Percentiles rank a stretch among this genome's conserved stretches.
These are phyloP conservation scores for Leishmania braziliensis DNA, from an alignment of 208 protist genomes.

Conservation along the genomic window DNA sequence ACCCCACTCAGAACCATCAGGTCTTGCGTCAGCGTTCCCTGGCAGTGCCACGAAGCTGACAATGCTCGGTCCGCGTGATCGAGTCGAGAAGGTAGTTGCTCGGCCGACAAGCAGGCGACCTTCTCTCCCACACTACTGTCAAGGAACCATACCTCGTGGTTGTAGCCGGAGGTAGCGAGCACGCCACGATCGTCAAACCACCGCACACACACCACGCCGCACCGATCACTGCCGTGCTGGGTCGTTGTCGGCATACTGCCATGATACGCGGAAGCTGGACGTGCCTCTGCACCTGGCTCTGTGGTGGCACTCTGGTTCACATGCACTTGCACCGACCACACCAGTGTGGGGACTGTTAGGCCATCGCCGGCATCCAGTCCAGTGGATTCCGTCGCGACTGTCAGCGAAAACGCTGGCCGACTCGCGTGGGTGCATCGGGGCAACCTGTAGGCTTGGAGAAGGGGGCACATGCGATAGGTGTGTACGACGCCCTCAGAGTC, in stretches of 20 bases:
- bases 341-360: background rate
- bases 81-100: constrained; percentile 33
- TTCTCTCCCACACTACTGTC: constrained; percentile 31
- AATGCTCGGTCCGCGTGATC: background rate
- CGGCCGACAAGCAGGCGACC: constrained; percentile 47
- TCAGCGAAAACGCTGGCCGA: constrained; percentile 28
- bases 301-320: background rate
- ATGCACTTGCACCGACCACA: constrained; percentile 27
- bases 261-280: background rate
- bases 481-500: constrained; percentile 52
- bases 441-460: constrained; percentile 53
- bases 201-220: constrained; percentile 24
- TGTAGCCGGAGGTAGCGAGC: constrained; percentile 50
- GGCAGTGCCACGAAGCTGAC: background rate
- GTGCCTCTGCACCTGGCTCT: background rate
- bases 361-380: background rate
- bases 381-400: background rate
- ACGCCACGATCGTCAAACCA: constrained; percentile 50
- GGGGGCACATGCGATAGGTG: constrained; percentile 53
- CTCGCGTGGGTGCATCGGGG: constrained; percentile 37
- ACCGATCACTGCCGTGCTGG: background rate
- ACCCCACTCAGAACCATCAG: background rate
- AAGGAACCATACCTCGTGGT: constrained; percentile 55
- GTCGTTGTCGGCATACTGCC: background rate
- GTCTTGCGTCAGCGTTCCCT: background rate